Evolutionary conservation across 208 protist species (phyloP).

Genomic region (Vickermania ingenoplastis): DNA sequence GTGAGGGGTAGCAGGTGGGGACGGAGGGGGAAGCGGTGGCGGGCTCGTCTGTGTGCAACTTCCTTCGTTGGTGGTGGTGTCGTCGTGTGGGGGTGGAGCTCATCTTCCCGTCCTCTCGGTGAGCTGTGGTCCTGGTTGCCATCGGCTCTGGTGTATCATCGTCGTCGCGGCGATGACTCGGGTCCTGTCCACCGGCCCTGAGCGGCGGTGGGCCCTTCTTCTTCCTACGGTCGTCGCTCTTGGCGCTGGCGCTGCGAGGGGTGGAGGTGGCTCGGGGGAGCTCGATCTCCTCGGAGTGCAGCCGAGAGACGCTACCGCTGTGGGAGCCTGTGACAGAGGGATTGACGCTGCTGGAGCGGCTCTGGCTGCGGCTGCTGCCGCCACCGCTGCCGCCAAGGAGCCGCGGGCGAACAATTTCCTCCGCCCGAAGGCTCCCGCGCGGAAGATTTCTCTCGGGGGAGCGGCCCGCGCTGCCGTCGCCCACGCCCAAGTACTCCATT

Average conservation of each 20-base stretch:
- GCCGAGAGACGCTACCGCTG: neutral
- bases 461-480: neutral
- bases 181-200: neutral
- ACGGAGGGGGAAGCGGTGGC: too few relatives aligned
- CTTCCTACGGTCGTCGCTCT: neutral
- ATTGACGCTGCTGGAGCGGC: neutral
- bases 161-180: too few relatives aligned
- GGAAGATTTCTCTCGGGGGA: neutral
- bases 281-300: neutral
- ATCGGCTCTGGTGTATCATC: too few relatives aligned
- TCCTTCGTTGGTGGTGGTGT: too few relatives aligned
- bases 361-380: neutral
- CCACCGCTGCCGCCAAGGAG: neutral
- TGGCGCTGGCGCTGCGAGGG: neutral
- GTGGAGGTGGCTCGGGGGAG: neutral
- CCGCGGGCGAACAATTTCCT: neutral
- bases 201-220: neutral
- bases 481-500: neutral
- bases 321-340: too few relatives aligned
- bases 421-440: neutral
- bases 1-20: too few relatives aligned
- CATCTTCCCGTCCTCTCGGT: too few relatives aligned
- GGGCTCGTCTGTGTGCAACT: too few relatives aligned
- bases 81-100: too few relatives aligned
- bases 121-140: too few relatives aligned